These are phyloP conservation scores for Nectriaceae sp. DNA, from an alignment of 2,329 filamentous ascomycete species.

Conservation along the genomic window DNA sequence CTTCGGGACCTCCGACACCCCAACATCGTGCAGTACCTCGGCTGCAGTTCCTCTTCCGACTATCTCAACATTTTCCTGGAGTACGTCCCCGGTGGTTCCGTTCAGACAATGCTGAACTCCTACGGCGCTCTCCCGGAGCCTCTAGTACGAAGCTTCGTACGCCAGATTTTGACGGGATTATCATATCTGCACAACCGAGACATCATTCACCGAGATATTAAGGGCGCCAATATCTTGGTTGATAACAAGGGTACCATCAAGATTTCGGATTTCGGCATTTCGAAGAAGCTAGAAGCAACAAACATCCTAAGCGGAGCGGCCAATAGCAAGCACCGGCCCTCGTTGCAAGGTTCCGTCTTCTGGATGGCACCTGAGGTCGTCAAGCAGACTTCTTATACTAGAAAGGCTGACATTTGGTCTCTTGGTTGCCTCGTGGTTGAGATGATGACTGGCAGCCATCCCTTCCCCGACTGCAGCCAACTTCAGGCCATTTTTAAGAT, in stretches of 20 bases:
- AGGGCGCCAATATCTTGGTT: constrained; percentile 96
- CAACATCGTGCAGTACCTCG: constrained; percentile 98
- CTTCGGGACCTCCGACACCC: constrained; percentile 91
- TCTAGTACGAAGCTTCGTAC: constrained; percentile 92
- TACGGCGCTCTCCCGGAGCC: constrained; percentile 95
- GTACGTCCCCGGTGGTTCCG: constrained; percentile 95
- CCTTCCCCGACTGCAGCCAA: constrained; percentile 96
- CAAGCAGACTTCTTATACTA: constrained; percentile 95
- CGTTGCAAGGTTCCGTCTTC: constrained; percentile 94
- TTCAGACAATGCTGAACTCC: constrained; percentile 97
- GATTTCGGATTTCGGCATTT: constrained; percentile 98
- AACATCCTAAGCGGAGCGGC: constrained; percentile 73
- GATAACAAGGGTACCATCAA: constrained; percentile 99
- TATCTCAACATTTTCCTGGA: constrained; percentile 99
- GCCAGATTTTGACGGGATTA: constrained; percentile 89
- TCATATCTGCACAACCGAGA: constrained; percentile 92
- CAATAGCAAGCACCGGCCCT: constrained; percentile 70
- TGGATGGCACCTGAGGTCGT: constrained; percentile 99
- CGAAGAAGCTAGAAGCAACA: constrained; percentile 92
- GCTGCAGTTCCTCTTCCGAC: constrained; percentile 86
- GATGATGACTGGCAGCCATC: constrained; percentile 97
- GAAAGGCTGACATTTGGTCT: constrained; percentile 98
- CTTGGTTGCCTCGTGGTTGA: constrained; percentile 95
- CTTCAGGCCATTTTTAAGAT: constrained; percentile 99
- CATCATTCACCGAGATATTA: constrained; percentile 98